Evolutionary conservation across 345 rosid species (phyloP), one percentile per base, ranked within the genome.

Genomic region (Cardamine chenopodiifolia): DNA sequence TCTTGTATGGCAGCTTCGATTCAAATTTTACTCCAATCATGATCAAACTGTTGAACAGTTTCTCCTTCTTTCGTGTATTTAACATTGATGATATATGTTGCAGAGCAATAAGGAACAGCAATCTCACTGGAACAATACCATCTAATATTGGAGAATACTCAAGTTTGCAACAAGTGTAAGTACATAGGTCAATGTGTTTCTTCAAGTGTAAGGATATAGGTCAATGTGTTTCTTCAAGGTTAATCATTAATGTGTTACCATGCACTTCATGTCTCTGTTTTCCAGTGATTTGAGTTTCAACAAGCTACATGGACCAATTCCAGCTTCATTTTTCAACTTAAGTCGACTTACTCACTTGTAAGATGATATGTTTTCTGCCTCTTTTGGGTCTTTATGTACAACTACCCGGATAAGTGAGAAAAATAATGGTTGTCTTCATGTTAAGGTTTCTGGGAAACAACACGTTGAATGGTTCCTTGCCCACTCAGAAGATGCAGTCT

Each of bases 381-480:
- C n/a, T 61, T 49, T 49, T 74, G 49, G 5, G 20, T 68, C 15
- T 56, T 32, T 48, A 31, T 62, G 48, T 20, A 4, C 54, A 26
- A 3, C 42, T 14, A 58, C 25, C 25, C 7, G 20, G 50, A 65
- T 31, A 19, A 5, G 39, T 29, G 70, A 48, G 34, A 42, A 59
- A 62, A 19, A 3, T n/a, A n/a, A 53, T 73, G n/a, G n/a, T 37
- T 79, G 50, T 66, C 68, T 72, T 73, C 44, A 15, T 72, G 5
- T 40, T 80, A 92, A 92, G 98, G 86, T 90, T 89, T 58, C 70
- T 79, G 22, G 82, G 82, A 47, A 75, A 74, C 68, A 79, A 79
- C 72, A 74, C 47, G 22, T 74, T 92, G 37, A 77, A 66, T 68
- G 95, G 91, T 64, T 56, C 83, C 7, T 82, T 92, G 57, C 90